Evolutionary conservation across 202 grass and related monocot species (phyloP), one percentile per base, ranked within the genome.

Genomic region (Carex sylvatica): DNA sequence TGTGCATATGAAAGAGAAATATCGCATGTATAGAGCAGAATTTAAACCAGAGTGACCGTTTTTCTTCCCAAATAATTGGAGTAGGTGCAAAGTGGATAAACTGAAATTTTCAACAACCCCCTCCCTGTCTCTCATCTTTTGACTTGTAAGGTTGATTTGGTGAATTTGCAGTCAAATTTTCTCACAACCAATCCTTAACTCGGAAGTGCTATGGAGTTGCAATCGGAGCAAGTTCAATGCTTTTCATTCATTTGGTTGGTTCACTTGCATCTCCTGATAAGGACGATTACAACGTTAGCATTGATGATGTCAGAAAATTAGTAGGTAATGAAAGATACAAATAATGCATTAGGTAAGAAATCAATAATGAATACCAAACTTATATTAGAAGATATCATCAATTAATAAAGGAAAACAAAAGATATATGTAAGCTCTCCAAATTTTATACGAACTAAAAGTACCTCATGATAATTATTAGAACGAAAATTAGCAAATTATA

Each of bases 141-240:
- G 70, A 74, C 47, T 53, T 53, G 0, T 44, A 44, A 44, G 2
- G 54, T 62, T 62, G 76, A 23, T 80, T 80, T 61, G 76, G 53
- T 63, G 30, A 61, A 80, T 80, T 80, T 80, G 19, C 12, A 38
- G 63, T 63, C 56, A 6, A 79, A 22, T 62, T 40, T 61, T 79
- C 31, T 40, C 38, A 64, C 54, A 40, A 80, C 16, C 55, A 60
- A 80, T 40, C 28, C 30, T 12, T 18, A 38, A 22, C 6, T 18
- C 11, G 16, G 31, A 35, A 35, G 36, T 13, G 2, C 14, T 26
- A 6, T 44, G 53, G 47, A 9, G 20, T 24, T 74, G n/a, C 3
- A 26, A 30, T 74, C 24, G 12, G 14, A 52, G 19, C 3, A 9
- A 73, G 70, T 28, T 53, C 6, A 22, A 74, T 3, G 6, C 6